Base-by-base conservation (phyloP, 1,139 yeast species). In the Pichia sp. region DNA sequence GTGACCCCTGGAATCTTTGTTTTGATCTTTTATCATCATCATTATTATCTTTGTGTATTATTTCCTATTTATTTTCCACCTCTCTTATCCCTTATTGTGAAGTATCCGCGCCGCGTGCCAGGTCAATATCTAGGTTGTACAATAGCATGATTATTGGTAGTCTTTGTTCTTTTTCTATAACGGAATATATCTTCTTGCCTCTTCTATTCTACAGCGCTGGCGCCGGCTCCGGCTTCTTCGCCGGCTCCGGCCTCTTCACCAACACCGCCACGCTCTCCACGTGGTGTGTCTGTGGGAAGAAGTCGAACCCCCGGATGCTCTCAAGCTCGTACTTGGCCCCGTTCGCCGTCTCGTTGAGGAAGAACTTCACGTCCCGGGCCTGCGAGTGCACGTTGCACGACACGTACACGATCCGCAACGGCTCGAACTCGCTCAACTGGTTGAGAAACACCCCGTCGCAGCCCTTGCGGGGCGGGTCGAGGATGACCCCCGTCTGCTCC, bases 341-440 rank as follows among this genome's bases (percentile, higher is more conserved):
- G 61, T 81, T 82, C 32, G 73, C 78, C 4, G 93, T 85, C 50
- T 82, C 77, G 59, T 80, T 81, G 57, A 92, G 71, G 66, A 93
- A 86, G 76, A 85, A 90, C 61, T 90, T 95, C 50, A 93, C 72
- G 69, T 93, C 99, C 64, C 98, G 76, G 5, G 98, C 98, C 71
- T 93, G 99, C 10, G 97, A 90, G 71, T 93, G 98, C 51, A 93
- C 99, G 68, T 95, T 93, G 75, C 99, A 93, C 60, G 97, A 89
- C 53, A 93, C 89, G 72, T 93, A 93, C 26, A 93, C 96, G 54
- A 93, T 82, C 63, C 84, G 85, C 13, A 88, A 87, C 4, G 99
- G 98, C 60, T 80, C 76, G 72, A 87, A 93, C 19, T 77, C 87
- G 19, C 95, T 80, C 57, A 93, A 76, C 72, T 93, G 99, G 61